These are phyloP conservation scores for Botryotinia globosa DNA, from an alignment of 2,329 filamentous ascomycete species.

Conservation along the genomic window DNA sequence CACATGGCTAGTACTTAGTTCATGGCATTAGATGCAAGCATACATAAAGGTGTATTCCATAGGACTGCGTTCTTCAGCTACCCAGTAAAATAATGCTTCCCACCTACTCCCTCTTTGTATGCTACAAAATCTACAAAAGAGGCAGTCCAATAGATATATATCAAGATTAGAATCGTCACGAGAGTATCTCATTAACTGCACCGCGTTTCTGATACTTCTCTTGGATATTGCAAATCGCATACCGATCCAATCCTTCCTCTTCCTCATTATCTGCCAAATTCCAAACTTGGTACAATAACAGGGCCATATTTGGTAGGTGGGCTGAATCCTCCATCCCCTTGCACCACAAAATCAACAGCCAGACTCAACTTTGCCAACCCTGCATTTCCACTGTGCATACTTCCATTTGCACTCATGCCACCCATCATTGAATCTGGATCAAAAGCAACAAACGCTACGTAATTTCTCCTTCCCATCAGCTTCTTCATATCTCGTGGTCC, in stretches of 20 bases:
- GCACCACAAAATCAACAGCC: slow-evolving; percentile 94
- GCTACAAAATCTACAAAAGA: slow-evolving; percentile 6
- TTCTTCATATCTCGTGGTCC: slow-evolving; percentile 78
- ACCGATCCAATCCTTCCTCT: background rate
- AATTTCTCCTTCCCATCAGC: slow-evolving; percentile 90
- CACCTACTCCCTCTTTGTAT: slow-evolving; percentile 29
- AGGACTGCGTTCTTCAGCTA: background rate
- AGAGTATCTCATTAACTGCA: background rate
- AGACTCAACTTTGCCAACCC: slow-evolving; percentile 70
- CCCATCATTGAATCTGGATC: slow-evolving; percentile 67
- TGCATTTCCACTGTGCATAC: slow-evolving; percentile 38
- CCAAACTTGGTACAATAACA: slow-evolving; percentile 86
- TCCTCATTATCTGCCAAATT: slow-evolving; percentile 59
- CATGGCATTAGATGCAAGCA: background rate
- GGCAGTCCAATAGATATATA: background rate
- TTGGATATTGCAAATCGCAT: background rate
- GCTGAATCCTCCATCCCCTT: slow-evolving; percentile 79
- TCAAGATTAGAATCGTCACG: background rate
- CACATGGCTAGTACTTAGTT: background rate
- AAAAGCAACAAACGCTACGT: slow-evolving; percentile 89
- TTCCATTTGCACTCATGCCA: slow-evolving; percentile 32
- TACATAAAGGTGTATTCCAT: background rate
- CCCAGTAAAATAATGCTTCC: slow-evolving; percentile 14
- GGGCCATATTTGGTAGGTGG: slow-evolving; percentile 93
- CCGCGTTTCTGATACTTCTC: background rate